Conservation (phyloP, 306 rosid genomes). For the Cicer bijugum region DNA sequence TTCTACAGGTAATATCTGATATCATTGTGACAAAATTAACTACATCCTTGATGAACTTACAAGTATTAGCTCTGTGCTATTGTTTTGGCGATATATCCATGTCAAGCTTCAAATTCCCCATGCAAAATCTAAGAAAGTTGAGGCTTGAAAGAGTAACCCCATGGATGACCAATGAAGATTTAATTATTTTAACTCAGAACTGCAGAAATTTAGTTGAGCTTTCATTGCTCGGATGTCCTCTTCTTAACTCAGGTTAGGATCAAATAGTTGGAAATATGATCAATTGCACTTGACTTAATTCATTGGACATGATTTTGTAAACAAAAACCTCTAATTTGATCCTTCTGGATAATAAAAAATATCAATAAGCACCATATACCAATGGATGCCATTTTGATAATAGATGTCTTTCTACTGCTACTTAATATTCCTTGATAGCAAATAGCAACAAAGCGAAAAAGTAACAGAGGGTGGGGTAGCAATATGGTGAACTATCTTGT, state of each 20-base stretch:
- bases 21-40: conserved; percentile 47
- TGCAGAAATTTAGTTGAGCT: conserved; percentile 69
- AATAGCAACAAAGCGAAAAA: conserved; percentile 10
- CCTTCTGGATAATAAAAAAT: conserved; percentile 25
- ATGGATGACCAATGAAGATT: conserved; percentile 78
- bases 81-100: conserved; percentile 82
- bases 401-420: conserved; percentile 35
- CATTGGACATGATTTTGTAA: conserved; percentile 31
- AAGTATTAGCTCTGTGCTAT: conserved; percentile 68
- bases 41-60: conserved; percentile 62
- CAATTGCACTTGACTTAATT: conserved; percentile 34
- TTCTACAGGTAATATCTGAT: conserved; percentile 76
- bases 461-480: neutral
- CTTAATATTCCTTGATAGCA: neutral
- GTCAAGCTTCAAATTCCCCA: conserved; percentile 59
- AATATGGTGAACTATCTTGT: conserved; percentile 33
- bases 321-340: conserved; percentile 31
- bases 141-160: conserved; percentile 79
- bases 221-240: conserved; percentile 73
- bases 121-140: conserved; percentile 64
- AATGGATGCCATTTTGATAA: conserved; percentile 19
- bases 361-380: conserved; percentile 19
- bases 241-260: conserved; percentile 70
- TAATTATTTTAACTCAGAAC: conserved; percentile 63
- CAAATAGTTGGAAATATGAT: conserved; percentile 39